A percentile compares a stretch with the other conserved stretches of the same genome.
These are phyloP conservation scores for Sarcodon aspratus DNA, from an alignment of 768 basidiomycete species.

Conservation along the genomic window DNA sequence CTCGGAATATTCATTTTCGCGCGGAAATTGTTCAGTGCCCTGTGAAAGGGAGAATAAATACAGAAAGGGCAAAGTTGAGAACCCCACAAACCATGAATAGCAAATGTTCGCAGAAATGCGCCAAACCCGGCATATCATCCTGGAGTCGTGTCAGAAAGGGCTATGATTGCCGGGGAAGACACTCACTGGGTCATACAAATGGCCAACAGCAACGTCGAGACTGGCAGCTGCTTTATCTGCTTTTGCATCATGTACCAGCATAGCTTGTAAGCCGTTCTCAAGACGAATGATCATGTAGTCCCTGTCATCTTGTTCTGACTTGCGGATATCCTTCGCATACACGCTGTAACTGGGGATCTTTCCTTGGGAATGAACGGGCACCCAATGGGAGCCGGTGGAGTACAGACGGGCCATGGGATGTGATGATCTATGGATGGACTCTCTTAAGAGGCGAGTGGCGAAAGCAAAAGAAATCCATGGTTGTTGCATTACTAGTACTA, in stretches of 20 bases:
- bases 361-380: background rate
- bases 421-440: too few relatives aligned
- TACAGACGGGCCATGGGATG: background rate
- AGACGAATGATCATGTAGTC: slow-evolving; percentile 74
- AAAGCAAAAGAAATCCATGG: too few relatives aligned
- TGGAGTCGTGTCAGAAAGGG: slow-evolving; percentile 12
- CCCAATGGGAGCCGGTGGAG: slow-evolving; percentile 4
- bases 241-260: slow-evolving; percentile 71
- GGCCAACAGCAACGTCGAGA: slow-evolving; percentile 90
- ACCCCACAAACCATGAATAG: slow-evolving; percentile 73
- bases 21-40: slow-evolving; percentile 78
- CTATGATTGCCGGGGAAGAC: background rate
- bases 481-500: too few relatives aligned
- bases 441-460: too few relatives aligned
- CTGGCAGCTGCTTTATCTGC: slow-evolving; percentile 94
- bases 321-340: slow-evolving; percentile 51
- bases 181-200: slow-evolving; percentile 79
- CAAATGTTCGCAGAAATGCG: slow-evolving; percentile 94
- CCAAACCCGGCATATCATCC: slow-evolving; percentile 86
- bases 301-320: slow-evolving; percentile 69
- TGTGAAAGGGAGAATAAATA: slow-evolving; percentile 15
- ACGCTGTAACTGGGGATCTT: slow-evolving; percentile 34
- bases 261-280: slow-evolving; percentile 83
- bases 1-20: slow-evolving; percentile 92
- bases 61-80: background rate